Conservation (phyloP, 495 filamentous ascomycete species). For the Neurospora hispaniola region DNA sequence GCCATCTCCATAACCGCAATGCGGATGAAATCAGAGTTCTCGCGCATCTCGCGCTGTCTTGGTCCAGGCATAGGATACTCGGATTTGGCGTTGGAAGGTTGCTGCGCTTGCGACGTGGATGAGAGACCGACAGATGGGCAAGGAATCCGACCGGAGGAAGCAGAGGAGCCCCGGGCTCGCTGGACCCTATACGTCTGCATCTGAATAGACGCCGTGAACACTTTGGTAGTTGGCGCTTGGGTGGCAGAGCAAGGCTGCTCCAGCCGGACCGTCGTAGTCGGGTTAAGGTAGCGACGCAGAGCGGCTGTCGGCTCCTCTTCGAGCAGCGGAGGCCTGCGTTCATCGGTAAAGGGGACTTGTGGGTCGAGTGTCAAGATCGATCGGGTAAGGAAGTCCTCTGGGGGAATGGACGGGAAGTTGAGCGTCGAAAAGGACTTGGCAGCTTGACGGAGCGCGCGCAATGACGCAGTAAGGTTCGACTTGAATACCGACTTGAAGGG, state of each 20-base stretch:
- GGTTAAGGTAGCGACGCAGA: conserved; percentile 88
- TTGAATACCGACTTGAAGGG: conserved; percentile 57
- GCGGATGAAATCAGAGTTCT: conserved; percentile 89
- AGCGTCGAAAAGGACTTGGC: conserved; percentile 76
- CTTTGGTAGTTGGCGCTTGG: conserved; percentile 17
- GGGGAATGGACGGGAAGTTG: conserved; percentile 59
- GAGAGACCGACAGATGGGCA: conserved; percentile 26
- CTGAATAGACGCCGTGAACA: conserved; percentile 68
- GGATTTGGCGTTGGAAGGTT: conserved; percentile 19
- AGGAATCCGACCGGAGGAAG: conserved; percentile 24
- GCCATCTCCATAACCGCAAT: conserved; percentile 95
- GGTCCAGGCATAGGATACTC: conserved; percentile 36
- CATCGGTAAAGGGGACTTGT: conserved; percentile 65
- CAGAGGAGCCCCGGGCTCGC: conserved; percentile 29
- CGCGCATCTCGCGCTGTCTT: conserved; percentile 78
- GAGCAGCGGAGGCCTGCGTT: conserved; percentile 71
- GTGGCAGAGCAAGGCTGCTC: conserved; percentile 39
- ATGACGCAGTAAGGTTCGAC: conserved; percentile 88
- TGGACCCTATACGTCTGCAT: conserved; percentile 71
- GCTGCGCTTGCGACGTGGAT: conserved; percentile 28
- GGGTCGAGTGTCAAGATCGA: conserved; percentile 73
- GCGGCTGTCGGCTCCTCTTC: conserved; percentile 70
- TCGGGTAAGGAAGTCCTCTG: conserved; percentile 82
- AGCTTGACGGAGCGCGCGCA: conserved; percentile 76
- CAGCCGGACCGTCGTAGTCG: conserved; percentile 54